These are phyloP conservation scores for Alternaria hordeiaustralica DNA, from an alignment of 2,329 filamentous ascomycete genomes.

Conservation along the genomic window DNA sequence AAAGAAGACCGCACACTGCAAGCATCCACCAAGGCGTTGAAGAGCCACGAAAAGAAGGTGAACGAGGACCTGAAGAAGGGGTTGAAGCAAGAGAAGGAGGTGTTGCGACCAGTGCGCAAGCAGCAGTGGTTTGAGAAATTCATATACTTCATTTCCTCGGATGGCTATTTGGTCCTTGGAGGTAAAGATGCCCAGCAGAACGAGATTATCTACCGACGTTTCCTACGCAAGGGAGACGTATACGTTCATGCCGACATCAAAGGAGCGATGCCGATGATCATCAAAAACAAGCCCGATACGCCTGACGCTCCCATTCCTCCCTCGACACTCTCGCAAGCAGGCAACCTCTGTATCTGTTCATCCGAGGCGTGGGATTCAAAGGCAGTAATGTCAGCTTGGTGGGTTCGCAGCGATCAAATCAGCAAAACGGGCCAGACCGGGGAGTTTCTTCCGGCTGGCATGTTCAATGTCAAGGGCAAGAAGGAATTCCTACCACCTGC, in stretches of 20 bases:
- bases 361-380: conserved; percentile 96
- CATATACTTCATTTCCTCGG: conserved; percentile 91
- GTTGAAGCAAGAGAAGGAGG: conserved; percentile 88
- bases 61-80: conserved; percentile 83
- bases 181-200: conserved; percentile 89
- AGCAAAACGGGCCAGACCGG: conserved; percentile 82
- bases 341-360: conserved; percentile 80
- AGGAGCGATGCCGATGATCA: conserved; percentile 82
- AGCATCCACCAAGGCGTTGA: conserved; percentile 82
- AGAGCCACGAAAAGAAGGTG: conserved; percentile 90
- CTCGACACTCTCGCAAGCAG: conserved; percentile 88
- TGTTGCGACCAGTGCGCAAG: conserved; percentile 81
- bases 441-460: conserved; percentile 78
- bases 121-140: conserved; percentile 98
- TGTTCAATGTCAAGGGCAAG: conserved; percentile 81
- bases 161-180: conserved; percentile 90
- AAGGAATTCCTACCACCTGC: conserved; percentile 92
- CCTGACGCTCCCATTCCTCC: conserved; percentile 89
- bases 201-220: conserved; percentile 86
- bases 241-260: conserved; percentile 91
- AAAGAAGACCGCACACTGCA: conserved; percentile 88
- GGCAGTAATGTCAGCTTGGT: conserved; percentile 94
- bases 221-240: conserved; percentile 86
- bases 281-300: conserved; percentile 83
- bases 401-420: conserved; percentile 89